Conservation (phyloP, 441 rosid genomes). For the Theobroma grandiflorum region DNA sequence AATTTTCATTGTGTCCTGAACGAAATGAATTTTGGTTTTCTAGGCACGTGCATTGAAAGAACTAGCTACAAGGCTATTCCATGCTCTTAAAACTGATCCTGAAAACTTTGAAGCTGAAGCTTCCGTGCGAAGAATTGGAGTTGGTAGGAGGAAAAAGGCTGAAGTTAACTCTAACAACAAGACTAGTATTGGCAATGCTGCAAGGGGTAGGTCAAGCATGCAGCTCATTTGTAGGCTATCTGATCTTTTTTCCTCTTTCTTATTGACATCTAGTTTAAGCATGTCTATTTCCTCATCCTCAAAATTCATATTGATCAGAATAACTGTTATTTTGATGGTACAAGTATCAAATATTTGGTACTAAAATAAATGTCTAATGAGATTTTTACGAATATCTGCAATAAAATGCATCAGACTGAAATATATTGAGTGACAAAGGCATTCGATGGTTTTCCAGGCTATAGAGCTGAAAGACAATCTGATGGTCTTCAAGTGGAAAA, state of each 20-base stretch:
- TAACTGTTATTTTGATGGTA: background rate
- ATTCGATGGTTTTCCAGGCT: slow-evolving; percentile 25
- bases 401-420: background rate
- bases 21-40: slow-evolving; percentile 22
- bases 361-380: slow-evolving; percentile 5
- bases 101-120: slow-evolving; percentile 41
- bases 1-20: background rate
- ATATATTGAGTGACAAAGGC: background rate
- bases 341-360: background rate
- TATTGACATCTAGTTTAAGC: slow-evolving; percentile 2
- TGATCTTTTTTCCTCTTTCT: background rate
- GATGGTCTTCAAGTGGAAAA: slow-evolving; percentile 20
- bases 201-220: slow-evolving; percentile 22
- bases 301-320: background rate
- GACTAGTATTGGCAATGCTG: slow-evolving; percentile 1
- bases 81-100: slow-evolving; percentile 44
- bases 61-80: slow-evolving; percentile 44
- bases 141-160: slow-evolving; percentile 37
- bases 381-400: slow-evolving; percentile 1
- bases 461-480: slow-evolving; percentile 20
- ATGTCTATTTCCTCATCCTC: slow-evolving; percentile 2
- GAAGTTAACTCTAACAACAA: slow-evolving; percentile 30
- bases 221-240: slow-evolving; percentile 17
- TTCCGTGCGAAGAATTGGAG: slow-evolving; percentile 24
- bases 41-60: slow-evolving; percentile 55